Base-by-base conservation (phyloP, 257 asterid species). In the Ophiorrhiza pumila region DNA sequence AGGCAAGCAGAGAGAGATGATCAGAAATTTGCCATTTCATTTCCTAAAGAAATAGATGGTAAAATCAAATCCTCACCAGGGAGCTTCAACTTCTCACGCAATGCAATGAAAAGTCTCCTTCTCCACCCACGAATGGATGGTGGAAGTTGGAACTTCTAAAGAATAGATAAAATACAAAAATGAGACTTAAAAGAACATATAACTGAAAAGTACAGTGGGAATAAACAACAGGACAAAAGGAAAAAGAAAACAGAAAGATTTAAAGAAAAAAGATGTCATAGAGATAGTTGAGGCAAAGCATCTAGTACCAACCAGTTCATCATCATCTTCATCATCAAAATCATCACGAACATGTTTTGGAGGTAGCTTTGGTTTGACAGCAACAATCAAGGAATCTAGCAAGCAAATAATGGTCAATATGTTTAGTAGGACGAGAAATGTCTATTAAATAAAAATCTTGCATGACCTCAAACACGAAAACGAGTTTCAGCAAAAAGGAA, bases 301-400 rank as follows among this genome's bases (percentile, higher is more conserved):
- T 25, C 27, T 39, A 60, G 56, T 68, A 87, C 96, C 79, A 62
- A 92, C 98, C 85, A 91, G 84, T 77, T 93, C 98, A 58, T 89
- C 97, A 22, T 79, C 91, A 41, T 86, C 90, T 1, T 91, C 96
- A 11, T 93, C 96, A 62, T 87, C 92, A 53, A 78, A 65, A 76
- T 70, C 83, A 74, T 84, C 85, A 71, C 55, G 86, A 39, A 84
- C 68, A 76, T 82, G 88, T 83, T 87, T 93, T 23, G 89, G 85
- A 23, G 98, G 97, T 29, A 95, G 88, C 87, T 91, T 88, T 32
- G 98, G 98, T 80, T 89, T 93, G 65, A 78, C 77, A 72, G 97
- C 96, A 71, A 89, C 95, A 46, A 87, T 85, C 79, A 93, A 74
- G 57, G 96, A 86, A 79, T 85, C 98, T 93, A 75, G 39, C 77